These are phyloP conservation scores for Irpex sp. DNA, from an alignment of 1,284 basidiomycete species.

Conservation along the genomic window DNA sequence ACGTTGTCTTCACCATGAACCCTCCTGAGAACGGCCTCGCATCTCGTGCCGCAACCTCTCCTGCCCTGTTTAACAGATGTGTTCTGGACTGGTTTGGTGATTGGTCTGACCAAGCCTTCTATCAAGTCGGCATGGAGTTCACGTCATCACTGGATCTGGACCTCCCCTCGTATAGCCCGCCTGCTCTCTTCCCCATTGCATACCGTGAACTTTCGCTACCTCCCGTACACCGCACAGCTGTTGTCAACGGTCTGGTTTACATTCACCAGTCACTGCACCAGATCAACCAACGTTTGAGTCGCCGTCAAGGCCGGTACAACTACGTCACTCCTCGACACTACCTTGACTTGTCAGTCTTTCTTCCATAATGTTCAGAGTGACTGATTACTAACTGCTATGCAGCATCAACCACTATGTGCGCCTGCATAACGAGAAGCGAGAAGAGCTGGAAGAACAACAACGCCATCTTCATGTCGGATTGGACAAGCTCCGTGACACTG, in stretches of 20 bases:
- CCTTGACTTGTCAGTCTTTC: conserved; percentile 86
- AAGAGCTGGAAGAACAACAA: conserved; percentile 97
- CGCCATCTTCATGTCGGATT: conserved; percentile 97
- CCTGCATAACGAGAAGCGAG: conserved; percentile 97
- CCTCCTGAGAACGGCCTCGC: conserved; percentile 95
- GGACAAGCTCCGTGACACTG: conserved; percentile 94
- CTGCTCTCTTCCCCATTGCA: conserved; percentile 79
- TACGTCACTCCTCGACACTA: conserved; percentile 99
- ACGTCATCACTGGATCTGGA: conserved; percentile 90
- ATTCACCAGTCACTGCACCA: conserved; percentile 90
- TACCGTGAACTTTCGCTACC: conserved; percentile 80
- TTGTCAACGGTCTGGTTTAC: conserved; percentile 91
- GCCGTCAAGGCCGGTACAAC: conserved; percentile 89
- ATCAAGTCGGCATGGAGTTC: conserved; percentile 94
- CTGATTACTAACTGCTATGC: conserved; percentile 7
- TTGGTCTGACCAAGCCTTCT: conserved; percentile 97
- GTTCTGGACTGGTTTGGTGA: conserved; percentile 98
- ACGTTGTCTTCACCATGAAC: conserved; percentile 99
- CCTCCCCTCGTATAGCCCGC: conserved; percentile 71
- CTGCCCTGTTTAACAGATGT: conserved; percentile 96
- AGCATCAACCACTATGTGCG: conserved; percentile 97
- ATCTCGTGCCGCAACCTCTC: conserved; percentile 93
- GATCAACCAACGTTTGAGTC: conserved; percentile 85
- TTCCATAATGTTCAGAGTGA: neutral
- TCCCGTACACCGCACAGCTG: conserved; percentile 79